Conservation (phyloP, 495 filamentous ascomycete species). For the Penicillium cataractarum region DNA sequence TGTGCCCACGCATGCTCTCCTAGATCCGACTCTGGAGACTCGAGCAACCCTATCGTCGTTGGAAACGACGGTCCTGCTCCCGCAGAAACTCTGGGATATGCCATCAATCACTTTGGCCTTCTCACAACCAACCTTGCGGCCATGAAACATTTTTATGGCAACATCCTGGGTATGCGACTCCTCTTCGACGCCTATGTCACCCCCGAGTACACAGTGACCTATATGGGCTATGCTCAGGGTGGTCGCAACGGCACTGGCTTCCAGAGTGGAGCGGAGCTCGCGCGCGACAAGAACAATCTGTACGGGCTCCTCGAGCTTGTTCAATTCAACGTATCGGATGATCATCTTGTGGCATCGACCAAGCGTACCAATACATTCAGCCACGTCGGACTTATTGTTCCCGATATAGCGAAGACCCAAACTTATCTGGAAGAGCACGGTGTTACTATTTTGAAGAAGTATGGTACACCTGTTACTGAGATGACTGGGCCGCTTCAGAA, state of each 20-base stretch:
- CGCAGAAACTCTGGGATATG: slow-evolving; percentile 33
- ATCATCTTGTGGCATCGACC: slow-evolving; percentile 17
- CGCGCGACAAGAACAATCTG: slow-evolving; percentile 17
- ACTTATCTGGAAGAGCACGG: slow-evolving; percentile 18
- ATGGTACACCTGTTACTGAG: background rate
- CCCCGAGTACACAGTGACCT: slow-evolving; percentile 30
- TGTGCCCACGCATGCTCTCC: background rate
- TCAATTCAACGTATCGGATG: slow-evolving; percentile 24
- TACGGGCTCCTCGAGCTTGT: slow-evolving; percentile 38
- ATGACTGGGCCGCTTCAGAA: background rate
- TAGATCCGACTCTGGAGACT: background rate
- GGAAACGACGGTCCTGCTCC: slow-evolving; percentile 23
- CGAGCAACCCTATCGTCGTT: slow-evolving; percentile 11
- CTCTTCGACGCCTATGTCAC: slow-evolving; percentile 34
- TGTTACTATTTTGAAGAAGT: background rate
- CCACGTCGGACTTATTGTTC: slow-evolving; percentile 34
- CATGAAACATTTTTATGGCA: slow-evolving; percentile 34
- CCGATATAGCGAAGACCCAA: slow-evolving; percentile 29
- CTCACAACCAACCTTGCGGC: slow-evolving; percentile 28
- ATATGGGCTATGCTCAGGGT: slow-evolving; percentile 35
- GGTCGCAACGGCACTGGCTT: slow-evolving; percentile 40
- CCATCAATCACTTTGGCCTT: slow-evolving; percentile 38
- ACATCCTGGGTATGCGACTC: slow-evolving; percentile 38
- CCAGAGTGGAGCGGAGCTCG: background rate
- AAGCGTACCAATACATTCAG: slow-evolving; percentile 27